Evolutionary conservation across 2,329 filamentous ascomycete genomes (phyloP), one percentile per base, ranked within the genome.

Genomic region (Trichoderma simmonsii): DNA sequence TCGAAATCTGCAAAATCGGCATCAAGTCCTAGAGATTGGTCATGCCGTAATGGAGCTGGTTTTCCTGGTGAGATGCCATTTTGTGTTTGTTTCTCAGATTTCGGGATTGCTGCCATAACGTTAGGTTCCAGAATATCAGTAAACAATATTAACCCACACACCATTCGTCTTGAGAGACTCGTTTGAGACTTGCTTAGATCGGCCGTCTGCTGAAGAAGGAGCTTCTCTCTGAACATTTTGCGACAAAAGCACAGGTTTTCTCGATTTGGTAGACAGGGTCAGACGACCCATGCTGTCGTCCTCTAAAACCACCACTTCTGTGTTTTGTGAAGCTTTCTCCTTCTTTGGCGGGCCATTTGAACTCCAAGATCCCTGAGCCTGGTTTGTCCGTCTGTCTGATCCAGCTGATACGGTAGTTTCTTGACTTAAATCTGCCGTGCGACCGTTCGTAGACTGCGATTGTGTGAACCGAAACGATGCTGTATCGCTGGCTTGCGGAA

Each of bases 251-350:
- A 81, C 82, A 6, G 84, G 84, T 71, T 83, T 85, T 74, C 82
- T 87, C 6, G 82, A 78, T 73, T 81, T 84, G n/a, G 81, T 80
- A 59, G 79, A 83, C 7, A 84, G 82, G 15, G 81, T 82, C 63
- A 86, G 76, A 61, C 81, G 81, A 32, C 83, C 85, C 86, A 88
- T 88, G 54, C 73, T 81, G 73, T 77, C 78, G 72, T 78, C 76
- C 72, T 73, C 78, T 48, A 73, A 63, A 57, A 72, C 77, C 73
- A 76, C 76, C 76, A 78, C 74, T 71, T 77, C 76, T 57, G 74
- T 74, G 73, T 79, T 76, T 74, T 60, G 69, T 43, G 67, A 75
- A 67, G 65, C 75, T 73, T 75, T 70, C 56, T 72, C 76, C 61
- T 71, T 67, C 73, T 67, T 73, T 43, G 72, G 73, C 73, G 71